Conservation (phyloP, 768 basidiomycete genomes). For the Calocera cornea region DNA sequence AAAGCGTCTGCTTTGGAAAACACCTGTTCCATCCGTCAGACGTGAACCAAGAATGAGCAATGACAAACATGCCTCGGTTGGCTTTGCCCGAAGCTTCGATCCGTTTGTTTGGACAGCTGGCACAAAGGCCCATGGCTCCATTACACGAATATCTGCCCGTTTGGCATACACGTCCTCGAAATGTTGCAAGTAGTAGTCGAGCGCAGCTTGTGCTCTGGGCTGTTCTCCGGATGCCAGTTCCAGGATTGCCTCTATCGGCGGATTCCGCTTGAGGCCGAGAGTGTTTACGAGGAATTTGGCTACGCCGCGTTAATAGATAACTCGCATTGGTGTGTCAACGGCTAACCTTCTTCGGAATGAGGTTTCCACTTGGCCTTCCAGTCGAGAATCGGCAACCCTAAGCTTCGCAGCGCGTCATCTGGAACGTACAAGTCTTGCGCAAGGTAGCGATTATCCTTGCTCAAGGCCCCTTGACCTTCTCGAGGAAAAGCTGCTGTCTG, state of each 20-base stretch:
- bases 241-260: constrained; percentile 53
- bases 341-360: constrained; percentile 72
- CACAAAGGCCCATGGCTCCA: constrained; percentile 55
- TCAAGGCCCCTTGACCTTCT: constrained; percentile 29
- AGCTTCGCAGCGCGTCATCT: constrained; percentile 46
- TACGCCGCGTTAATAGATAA: background rate
- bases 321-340: background rate
- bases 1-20: constrained; percentile 56
- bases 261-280: constrained; percentile 37
- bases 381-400: constrained; percentile 71
- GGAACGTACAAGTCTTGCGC: constrained; percentile 82
- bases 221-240: constrained; percentile 51
- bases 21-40: constrained; percentile 36
- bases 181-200: constrained; percentile 76
- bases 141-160: constrained; percentile 43
- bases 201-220: constrained; percentile 39
- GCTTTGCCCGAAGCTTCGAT: constrained; percentile 40
- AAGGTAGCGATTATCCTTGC: constrained; percentile 31
- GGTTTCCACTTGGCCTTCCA: constrained; percentile 78
- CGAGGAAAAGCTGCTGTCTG: constrained; percentile 64
- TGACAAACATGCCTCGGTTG: constrained; percentile 42
- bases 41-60: background rate
- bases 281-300: constrained; percentile 11
- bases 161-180: constrained; percentile 41
- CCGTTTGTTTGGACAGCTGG: constrained; percentile 50